Base-by-base conservation (phyloP, 805 yeast species). In the Komagataella pastoris region DNA sequence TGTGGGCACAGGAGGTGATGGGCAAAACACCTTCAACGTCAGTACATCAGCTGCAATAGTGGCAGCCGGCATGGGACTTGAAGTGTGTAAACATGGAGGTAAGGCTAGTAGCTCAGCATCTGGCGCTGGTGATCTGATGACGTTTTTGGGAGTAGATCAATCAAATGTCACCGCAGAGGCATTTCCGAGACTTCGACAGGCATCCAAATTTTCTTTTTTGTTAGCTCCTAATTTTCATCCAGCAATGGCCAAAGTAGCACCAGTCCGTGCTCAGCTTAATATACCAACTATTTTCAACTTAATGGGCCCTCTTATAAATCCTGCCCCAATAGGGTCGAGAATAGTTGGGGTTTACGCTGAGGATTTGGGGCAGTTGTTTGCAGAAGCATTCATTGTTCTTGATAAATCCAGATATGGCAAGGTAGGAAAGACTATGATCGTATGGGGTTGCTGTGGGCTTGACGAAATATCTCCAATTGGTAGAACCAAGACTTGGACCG, bases 1-100 rank as follows among this genome's bases (percentile, higher is more conserved):
- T 30, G 99, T 93, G 5, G 99, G 99, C 1, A 93, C 99, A 0
- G 99, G 99, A 24, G 99, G 99, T 14, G 99, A 93, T 63, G 97
- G 97, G 1, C 96, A 93, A 62, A 85, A 93, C 63, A 93, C 99
- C 0, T 93, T 93, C 70, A 93, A 93, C 59, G 99, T 93, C 2
- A 85, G 95, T 14, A 93, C 99, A 0, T 87, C 97, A 2, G 74
- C 97, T 1, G 97, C 97, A 1, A 88, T 93, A 49, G 89, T 93
- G 2, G 93, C 89, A 0, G 88, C 98, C 0, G 99, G 99, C 6
- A 84, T 88, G 73, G 79, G 78, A 1, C 65, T 91, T 46, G 76
- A 78, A 19, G 83, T 93, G 17, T 87, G 96, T 62, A 93, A 93
- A 55, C 99, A 93, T 65, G 99, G 99, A 21, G 98, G 98, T 12